Evolutionary conservation across 2,329 filamentous ascomycete genomes (phyloP).

Genomic region (Apiospora hydei): DNA sequence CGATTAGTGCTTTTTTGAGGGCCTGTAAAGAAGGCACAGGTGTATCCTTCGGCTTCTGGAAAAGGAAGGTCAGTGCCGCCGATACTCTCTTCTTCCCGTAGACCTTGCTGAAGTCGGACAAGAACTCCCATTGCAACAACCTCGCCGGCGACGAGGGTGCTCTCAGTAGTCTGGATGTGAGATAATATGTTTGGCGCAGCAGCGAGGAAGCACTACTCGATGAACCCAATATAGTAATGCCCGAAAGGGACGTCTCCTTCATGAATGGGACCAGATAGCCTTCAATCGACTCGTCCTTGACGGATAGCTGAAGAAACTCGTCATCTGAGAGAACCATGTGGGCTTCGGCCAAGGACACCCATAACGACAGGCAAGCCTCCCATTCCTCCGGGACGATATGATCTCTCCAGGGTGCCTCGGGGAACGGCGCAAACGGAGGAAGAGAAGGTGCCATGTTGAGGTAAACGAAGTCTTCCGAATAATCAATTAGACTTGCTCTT

Average conservation of each 20-base stretch:
- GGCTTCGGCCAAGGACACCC: constrained; percentile 71
- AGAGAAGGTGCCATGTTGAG: constrained; percentile 53
- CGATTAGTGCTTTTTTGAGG: constrained; percentile 68
- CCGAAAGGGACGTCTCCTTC: constrained; percentile 56
- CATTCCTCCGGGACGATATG: constrained; percentile 75
- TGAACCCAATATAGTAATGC: constrained; percentile 44
- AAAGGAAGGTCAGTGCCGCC: constrained; percentile 58
- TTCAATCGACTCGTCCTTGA: constrained; percentile 64
- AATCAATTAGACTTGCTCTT: background rate
- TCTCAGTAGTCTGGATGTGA: constrained; percentile 65
- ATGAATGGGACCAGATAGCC: constrained; percentile 74
- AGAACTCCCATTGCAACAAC: constrained; percentile 70
- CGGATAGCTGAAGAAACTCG: constrained; percentile 59
- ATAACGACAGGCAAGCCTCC: constrained; percentile 78
- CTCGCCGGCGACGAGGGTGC: constrained; percentile 49
- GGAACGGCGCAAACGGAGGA: constrained; percentile 81
- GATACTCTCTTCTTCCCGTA: constrained; percentile 70
- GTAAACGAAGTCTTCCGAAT: background rate
- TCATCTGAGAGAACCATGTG: constrained; percentile 66
- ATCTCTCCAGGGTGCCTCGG: constrained; percentile 70
- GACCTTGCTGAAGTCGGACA: constrained; percentile 71
- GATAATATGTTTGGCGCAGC: constrained; percentile 68
- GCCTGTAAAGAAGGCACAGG: constrained; percentile 64
- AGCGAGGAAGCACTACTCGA: constrained; percentile 53
- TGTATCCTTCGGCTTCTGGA: constrained; percentile 54